A percentile compares a stretch with the other conserved stretches of the same genome.
phyloP scores from a whole-genome alignment of 768 basidiomycete species.

The Holtermannia corniformis region DNA sequence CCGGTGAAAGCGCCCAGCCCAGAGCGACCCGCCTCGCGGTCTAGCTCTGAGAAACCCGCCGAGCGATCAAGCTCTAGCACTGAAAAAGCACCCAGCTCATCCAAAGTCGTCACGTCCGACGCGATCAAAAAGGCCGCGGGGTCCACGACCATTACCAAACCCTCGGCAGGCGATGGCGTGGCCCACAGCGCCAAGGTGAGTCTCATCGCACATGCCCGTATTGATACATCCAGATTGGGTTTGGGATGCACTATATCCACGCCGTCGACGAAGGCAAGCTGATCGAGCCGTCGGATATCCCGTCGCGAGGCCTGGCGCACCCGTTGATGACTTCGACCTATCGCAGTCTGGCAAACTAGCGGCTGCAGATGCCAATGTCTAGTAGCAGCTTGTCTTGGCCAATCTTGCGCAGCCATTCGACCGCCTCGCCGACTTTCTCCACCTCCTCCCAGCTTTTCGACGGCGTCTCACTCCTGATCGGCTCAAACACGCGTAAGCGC shows the following conservation, averaged over 20 bases:
- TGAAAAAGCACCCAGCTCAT: conserved; percentile 2
- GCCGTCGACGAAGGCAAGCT: conserved; percentile 11
- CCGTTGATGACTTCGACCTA: conserved; percentile 27
- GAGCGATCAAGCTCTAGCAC: not conserved
- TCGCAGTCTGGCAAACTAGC: conserved; percentile 18
- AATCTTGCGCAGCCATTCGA: conserved; percentile 56
- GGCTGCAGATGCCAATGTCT: conserved; percentile 56
- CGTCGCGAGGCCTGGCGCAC: conserved; percentile 27
- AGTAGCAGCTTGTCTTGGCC: conserved; percentile 53
- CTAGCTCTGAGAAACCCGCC: not conserved
- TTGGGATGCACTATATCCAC: conserved; percentile 35
- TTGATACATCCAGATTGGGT: conserved; percentile 19
- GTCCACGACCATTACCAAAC: conserved; percentile 17
- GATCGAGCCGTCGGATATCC: conserved; percentile 9
- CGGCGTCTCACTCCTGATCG: conserved; percentile 20
- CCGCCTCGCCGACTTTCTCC: conserved; percentile 59
- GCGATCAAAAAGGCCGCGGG: conserved; percentile 23
- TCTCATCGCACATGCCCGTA: not conserved
- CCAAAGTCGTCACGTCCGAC: conserved; percentile 5
- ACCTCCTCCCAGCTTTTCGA: conserved; percentile 67
- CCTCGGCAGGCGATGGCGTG: too few relatives aligned
- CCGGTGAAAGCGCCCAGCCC: not conserved
- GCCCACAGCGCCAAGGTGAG: not conserved
- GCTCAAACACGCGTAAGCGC: conserved; percentile 48
- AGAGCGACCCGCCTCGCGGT: not conserved